A percentile compares a stretch with the other conserved stretches of the same genome.
phyloP scores from a whole-genome alignment of 106 monocot species.

The Iris macrosiphon region DNA sequence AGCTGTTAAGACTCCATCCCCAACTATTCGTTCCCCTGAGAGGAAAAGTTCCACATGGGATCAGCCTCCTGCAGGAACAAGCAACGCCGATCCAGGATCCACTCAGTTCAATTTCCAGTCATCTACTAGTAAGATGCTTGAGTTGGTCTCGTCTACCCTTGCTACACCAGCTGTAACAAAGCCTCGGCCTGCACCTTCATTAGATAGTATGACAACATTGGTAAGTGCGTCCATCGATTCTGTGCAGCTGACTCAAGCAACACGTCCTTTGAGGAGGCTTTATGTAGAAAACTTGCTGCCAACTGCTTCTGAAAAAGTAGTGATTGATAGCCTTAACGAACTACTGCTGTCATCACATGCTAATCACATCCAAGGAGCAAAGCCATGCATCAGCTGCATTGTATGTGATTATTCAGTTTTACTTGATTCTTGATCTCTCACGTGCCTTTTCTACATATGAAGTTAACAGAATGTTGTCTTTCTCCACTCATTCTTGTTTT shows the following conservation, averaged over 20 bases:
- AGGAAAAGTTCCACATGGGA: constrained; percentile 75
- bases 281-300: constrained; percentile 78
- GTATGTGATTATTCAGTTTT: constrained; percentile 36
- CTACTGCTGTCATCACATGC: constrained; percentile 41
- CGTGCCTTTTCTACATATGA: not conserved
- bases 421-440: not conserved
- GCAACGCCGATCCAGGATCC: constrained; percentile 16
- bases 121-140: constrained; percentile 13
- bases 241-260: constrained; percentile 90
- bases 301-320: constrained; percentile 57
- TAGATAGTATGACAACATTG: constrained; percentile 15
- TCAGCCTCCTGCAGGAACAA: constrained; percentile 53
- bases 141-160: constrained; percentile 14
- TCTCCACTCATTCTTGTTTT: constrained; percentile 8
- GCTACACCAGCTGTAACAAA: constrained; percentile 9
- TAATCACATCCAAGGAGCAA: constrained; percentile 44
- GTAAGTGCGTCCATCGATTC: constrained; percentile 43
- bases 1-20: constrained; percentile 50
- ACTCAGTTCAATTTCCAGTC: constrained; percentile 18
- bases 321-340: constrained; percentile 70
- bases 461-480: not conserved
- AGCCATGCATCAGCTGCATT: constrained; percentile 86
- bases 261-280: constrained; percentile 84
- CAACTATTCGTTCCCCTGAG: constrained; percentile 35
- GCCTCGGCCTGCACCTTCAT: constrained; percentile 13